These are phyloP conservation scores for Pterulicium gracile DNA, from an alignment of 1,284 basidiomycete species.

Conservation along the genomic window DNA sequence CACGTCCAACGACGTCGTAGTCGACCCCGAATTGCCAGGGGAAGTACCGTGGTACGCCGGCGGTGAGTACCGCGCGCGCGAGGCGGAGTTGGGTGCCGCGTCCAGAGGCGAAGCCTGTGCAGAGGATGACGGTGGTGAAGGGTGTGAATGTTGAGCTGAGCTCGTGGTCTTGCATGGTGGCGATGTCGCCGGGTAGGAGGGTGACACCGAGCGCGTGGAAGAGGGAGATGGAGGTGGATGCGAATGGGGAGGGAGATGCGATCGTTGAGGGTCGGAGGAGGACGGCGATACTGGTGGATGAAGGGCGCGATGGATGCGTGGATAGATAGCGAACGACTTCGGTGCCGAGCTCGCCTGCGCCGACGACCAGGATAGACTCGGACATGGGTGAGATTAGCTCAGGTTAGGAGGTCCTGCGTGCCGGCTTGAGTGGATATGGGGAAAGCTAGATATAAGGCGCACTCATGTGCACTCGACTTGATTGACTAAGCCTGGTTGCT, in stretches of 20 bases:
- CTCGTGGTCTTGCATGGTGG: slow-evolving; percentile 8
- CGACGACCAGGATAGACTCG: slow-evolving; percentile 16
- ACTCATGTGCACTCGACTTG: too few species aligned
- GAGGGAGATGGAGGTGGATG: slow-evolving; percentile 8
- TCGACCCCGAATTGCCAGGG: slow-evolving; percentile 29
- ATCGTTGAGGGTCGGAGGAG: slow-evolving; percentile 12
- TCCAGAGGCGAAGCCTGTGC: slow-evolving; percentile 18
- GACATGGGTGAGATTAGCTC: too few species aligned
- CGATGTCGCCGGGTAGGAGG: slow-evolving; percentile 12
- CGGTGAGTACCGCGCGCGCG: slow-evolving; percentile 16
- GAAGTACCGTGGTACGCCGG: slow-evolving; percentile 17
- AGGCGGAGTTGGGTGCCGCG: slow-evolving; percentile 18
- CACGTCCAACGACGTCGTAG: slow-evolving; percentile 22
- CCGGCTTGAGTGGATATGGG: too few species aligned
- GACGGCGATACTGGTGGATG: slow-evolving; percentile 8
- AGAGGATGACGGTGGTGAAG: slow-evolving; percentile 15
- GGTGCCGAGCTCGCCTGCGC: slow-evolving; percentile 21
- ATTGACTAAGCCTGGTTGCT: too few species aligned
- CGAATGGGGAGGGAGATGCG: slow-evolving; percentile 4
- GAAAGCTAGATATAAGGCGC: too few species aligned
- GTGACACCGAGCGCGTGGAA: slow-evolving; percentile 11
- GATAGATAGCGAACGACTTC: slow-evolving; percentile 11
- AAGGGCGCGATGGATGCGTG: slow-evolving; percentile 1
- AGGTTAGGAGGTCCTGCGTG: too few species aligned
- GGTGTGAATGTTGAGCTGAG: slow-evolving; percentile 12